Evolutionary conservation across 2,329 filamentous ascomycete genomes (phyloP).

Genomic region (Fusarium denticulatum): DNA sequence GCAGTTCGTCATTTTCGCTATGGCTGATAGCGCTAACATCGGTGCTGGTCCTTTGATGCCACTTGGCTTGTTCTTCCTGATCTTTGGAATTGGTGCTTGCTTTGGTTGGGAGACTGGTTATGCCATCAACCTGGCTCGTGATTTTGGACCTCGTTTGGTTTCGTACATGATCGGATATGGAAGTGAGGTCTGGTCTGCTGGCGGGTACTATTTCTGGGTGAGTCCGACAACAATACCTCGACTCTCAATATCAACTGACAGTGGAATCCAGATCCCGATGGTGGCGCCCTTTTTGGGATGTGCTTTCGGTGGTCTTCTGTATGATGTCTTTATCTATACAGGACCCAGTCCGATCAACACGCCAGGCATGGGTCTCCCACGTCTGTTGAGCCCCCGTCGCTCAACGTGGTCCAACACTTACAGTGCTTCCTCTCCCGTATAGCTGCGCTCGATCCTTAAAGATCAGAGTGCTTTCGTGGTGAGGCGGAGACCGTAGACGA

Average conservation of each 20-base stretch:
- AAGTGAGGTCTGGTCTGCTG: constrained; percentile 71
- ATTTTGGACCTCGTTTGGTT: constrained; percentile 75
- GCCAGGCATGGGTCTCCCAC: constrained; percentile 70
- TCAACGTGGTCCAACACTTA: constrained; percentile 52
- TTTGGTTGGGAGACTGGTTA: constrained; percentile 83
- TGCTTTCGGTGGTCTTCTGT: constrained; percentile 71
- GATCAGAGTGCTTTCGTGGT: not conserved
- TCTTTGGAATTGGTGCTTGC: constrained; percentile 77
- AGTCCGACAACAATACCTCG: constrained; percentile 24
- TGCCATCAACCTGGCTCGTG: constrained; percentile 77
- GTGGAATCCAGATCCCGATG: constrained; percentile 69
- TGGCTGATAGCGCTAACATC: constrained; percentile 67
- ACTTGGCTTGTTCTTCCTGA: constrained; percentile 74
- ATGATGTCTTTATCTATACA: constrained; percentile 75
- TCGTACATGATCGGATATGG: constrained; percentile 76
- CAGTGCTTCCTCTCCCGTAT: constrained; percentile 39
- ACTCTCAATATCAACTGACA: not conserved
- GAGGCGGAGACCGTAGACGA: not conserved
- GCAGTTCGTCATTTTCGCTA: constrained; percentile 77
- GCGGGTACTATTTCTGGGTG: constrained; percentile 79
- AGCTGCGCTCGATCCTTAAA: not conserved
- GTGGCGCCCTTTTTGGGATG: constrained; percentile 75
- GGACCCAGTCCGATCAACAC: constrained; percentile 77
- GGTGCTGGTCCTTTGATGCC: constrained; percentile 67
- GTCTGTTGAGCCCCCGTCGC: constrained; percentile 52